A percentile compares a stretch with the other conserved stretches of the same genome.
Evolutionary conservation across 139 green algal genomes (phyloP).

Genomic region (Eudorina sp.): DNA sequence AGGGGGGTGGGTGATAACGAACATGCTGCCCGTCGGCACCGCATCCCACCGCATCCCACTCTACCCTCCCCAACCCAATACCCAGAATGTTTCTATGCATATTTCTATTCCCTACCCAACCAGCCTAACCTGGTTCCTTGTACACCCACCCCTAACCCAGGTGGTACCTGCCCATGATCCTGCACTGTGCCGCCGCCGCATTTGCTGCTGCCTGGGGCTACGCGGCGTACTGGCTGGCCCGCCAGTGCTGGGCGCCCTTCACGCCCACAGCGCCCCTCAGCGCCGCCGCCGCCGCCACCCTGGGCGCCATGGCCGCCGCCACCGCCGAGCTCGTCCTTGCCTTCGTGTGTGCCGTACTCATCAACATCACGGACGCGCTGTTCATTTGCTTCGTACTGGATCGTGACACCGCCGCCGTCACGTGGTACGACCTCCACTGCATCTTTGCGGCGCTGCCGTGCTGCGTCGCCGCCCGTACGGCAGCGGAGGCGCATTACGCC

Average conservation of each 20-base stretch:
- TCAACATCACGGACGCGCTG: constrained; percentile 27
- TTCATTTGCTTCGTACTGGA: constrained; percentile 39
- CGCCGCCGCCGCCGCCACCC: background rate
- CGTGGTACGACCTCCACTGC: constrained; percentile 25
- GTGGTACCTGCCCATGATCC: constrained; percentile 45
- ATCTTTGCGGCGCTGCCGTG: constrained; percentile 7
- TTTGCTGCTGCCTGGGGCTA: constrained; percentile 44
- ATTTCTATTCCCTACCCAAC: no score
- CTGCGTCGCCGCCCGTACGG: background rate
- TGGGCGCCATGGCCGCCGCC: constrained; percentile 17
- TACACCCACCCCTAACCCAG: background rate
- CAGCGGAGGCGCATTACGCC: background rate
- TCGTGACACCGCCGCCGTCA: constrained; percentile 5
- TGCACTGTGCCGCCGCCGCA: constrained; percentile 20
- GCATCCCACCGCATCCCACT: no score
- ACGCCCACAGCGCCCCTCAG: background rate
- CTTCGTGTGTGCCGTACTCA: constrained; percentile 20
- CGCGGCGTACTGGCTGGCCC: constrained; percentile 29
- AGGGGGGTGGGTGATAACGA: constrained; percentile 2
- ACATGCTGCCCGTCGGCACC: no score
- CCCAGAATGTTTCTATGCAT: no score
- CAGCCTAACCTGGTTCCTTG: no score
- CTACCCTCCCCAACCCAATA: no score
- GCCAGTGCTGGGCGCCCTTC: constrained; percentile 20
- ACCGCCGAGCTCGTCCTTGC: constrained; percentile 24